Base-by-base conservation (phyloP, 768 basidiomycete species). In the Mrakia frigida region DNA sequence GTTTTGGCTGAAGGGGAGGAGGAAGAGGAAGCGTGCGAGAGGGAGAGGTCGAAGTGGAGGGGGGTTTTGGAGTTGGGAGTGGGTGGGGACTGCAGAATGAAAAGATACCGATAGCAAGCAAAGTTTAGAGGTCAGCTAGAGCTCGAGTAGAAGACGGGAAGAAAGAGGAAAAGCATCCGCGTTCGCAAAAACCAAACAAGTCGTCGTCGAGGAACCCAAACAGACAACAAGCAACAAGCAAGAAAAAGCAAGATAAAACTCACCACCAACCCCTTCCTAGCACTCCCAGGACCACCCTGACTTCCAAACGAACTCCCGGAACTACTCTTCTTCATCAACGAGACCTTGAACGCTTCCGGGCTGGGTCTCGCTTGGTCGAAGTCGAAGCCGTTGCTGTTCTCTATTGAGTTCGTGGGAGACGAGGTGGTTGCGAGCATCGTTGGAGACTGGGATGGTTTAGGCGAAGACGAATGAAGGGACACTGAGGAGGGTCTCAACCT, bases 331-430 rank as follows among this genome's bases (percentile, higher is more conserved):
- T 75, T 75, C 68, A 75, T 70, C 16, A 75, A 37, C 56, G 74
- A 75, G 7, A 75, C 74, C 68, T 61, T 75, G 74, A 75, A 75
- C 6, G 74, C 74, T 13, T 75, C 74, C 14, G 74, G 74, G 16
- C 65, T 69, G 9, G 74, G 74, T 43, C 53, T 39, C 6, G 74
- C 74, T 28, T 75, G 59, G 28, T 75, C 74, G 53, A n/a, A n/a
- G n/a, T n/a, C n/a, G n/a, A n/a, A n/a, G n/a, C n/a, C n/a, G n/a
- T n/a, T n/a, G n/a, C n/a, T n/a, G n/a, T n/a, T n/a, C n/a, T n/a
- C n/a, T n/a, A n/a, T n/a, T n/a, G n/a, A n/a, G n/a, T n/a, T n/a
- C n/a, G n/a, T n/a, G n/a, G n/a, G n/a, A n/a, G n/a, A n/a, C n/a
- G n/a, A n/a, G n/a, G 70, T 70, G 21, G 33, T 53, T 6, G 52